Evolutionary conservation across 2,329 filamentous ascomycete genomes (phyloP).

Genomic region (Epichloe glyceriae): DNA sequence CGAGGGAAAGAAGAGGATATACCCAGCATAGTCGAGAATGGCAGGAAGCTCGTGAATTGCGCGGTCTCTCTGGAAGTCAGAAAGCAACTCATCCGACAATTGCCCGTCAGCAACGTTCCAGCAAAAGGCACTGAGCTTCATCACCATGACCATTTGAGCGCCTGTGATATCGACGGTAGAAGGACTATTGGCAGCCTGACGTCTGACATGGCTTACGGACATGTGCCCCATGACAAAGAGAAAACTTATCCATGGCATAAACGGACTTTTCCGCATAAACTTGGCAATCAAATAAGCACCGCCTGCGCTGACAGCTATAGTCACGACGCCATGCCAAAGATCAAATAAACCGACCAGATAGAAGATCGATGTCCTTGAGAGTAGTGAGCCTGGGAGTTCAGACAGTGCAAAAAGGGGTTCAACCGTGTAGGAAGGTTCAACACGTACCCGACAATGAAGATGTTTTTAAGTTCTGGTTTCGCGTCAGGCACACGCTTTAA

Average conservation of each 20-base stretch:
- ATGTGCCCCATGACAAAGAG: slow-evolving; percentile 91
- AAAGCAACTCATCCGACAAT: slow-evolving; percentile 65
- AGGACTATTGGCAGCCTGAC: slow-evolving; percentile 58
- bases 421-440: not conserved
- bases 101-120: slow-evolving; percentile 96
- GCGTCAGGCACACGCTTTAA: slow-evolving; percentile 84
- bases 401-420: not conserved
- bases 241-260: slow-evolving; percentile 97
- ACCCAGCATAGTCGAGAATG: slow-evolving; percentile 73
- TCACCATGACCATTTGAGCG: slow-evolving; percentile 95
- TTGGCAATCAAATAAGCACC: slow-evolving; percentile 75
- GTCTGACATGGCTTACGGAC: slow-evolving; percentile 76
- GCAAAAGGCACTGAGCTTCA: slow-evolving; percentile 94
- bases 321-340: slow-evolving; percentile 73
- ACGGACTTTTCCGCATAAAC: slow-evolving; percentile 63
- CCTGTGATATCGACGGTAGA: slow-evolving; percentile 74
- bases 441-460: slow-evolving; percentile 63
- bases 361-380: slow-evolving; percentile 60
- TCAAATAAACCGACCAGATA: slow-evolving; percentile 90
- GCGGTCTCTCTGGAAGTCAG: slow-evolving; percentile 73
- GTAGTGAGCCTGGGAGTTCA: not conserved
- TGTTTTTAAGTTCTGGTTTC: slow-evolving; percentile 73
- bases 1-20: slow-evolving; percentile 90
- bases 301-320: slow-evolving; percentile 64
- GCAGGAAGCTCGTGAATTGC: slow-evolving; percentile 62